Evolutionary conservation across 2,329 filamentous ascomycete genomes (phyloP), one percentile per base, ranked within the genome.

Genomic region (Botryotinia convoluta): DNA sequence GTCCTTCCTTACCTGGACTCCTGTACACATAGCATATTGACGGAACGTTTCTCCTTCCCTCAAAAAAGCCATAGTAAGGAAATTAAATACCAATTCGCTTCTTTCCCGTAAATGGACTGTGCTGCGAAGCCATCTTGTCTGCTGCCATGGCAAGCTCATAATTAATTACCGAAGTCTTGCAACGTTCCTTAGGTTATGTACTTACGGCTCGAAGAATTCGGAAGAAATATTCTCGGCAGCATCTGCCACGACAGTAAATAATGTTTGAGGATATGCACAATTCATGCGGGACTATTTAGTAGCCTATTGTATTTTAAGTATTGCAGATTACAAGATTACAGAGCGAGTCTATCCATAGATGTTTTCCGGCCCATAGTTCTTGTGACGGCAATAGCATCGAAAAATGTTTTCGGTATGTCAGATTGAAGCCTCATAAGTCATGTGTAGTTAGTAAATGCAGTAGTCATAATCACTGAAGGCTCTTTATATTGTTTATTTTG

Each of bases 41-140:
- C 1, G 5, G 29, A 29, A 54, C 5, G 2, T 18, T 29, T n/a
- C 51, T 16, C 8, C 4, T 26, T 10, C 22, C 10, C 22, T 4
- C 8, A 1, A 6, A 14, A 54, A n/a, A 54, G 3, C 14, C n/a
- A 29, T n/a, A 1, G n/a, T 18, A 54, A 18, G 14, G n/a, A 16
- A 8, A 29, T 29, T 3, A 29, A 8, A 54, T 18, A 29, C 6
- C 51, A 29, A 29, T 54, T 16, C 14, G 26, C n/a, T 8, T 18
- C 1, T 54, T 18, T 18, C 10, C 48, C 26, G 0, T 29, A 8
- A 7, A 4, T 0, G 5, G 2, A 8, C 14, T 54, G n/a, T 12
- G 51, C 14, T n/a, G 51, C n/a, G 14, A 54, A 54, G 14, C 6
- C n/a, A 18, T 29, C 51, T 54, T 54, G n/a, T 18, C n/a, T 29